These are phyloP conservation scores for Apiospora hydei DNA, from an alignment of 2,329 filamentous ascomycete genomes.

Conservation along the genomic window DNA sequence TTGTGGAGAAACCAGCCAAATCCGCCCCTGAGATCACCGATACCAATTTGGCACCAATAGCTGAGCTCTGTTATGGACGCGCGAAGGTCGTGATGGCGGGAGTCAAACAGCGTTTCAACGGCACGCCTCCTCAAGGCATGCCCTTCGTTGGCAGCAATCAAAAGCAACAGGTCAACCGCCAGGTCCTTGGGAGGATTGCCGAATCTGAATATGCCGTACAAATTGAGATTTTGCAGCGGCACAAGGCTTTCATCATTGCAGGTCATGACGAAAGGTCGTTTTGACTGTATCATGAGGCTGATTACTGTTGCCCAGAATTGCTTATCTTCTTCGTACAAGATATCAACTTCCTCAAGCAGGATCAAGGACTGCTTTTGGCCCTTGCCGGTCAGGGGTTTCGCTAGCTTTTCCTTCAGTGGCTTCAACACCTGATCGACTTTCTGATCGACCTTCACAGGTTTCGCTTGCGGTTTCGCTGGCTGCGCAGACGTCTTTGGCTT, in stretches of 20 bases:
- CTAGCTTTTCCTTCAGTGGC: constrained; percentile 41
- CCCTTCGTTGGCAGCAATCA: constrained; percentile 87
- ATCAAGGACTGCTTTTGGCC: constrained; percentile 93
- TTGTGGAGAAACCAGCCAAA: constrained; percentile 88
- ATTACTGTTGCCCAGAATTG: constrained; percentile 90
- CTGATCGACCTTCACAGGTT: constrained; percentile 29
- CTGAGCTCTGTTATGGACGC: constrained; percentile 84
- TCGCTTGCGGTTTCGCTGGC: constrained; percentile 37
- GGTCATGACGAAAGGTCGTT: constrained; percentile 91
- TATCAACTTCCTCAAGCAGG: constrained; percentile 89
- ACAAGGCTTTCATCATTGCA: constrained; percentile 92
- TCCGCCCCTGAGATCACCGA: constrained; percentile 87
- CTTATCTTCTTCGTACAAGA: constrained; percentile 94
- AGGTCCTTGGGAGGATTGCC: constrained; percentile 69
- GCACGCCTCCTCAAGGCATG: constrained; percentile 76
- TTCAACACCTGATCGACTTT: constrained; percentile 23
- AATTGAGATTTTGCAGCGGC: constrained; percentile 74
- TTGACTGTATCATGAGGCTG: constrained; percentile 81
- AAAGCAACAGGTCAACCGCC: constrained; percentile 80
- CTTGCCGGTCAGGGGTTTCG: constrained; percentile 47
- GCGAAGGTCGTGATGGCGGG: constrained; percentile 76
- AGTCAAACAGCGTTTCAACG: constrained; percentile 73
- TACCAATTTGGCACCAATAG: constrained; percentile 96
- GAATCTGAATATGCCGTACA: constrained; percentile 87
- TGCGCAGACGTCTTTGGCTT: constrained; percentile 55